Conservation (phyloP, 768 basidiomycete species). For the Lentinula boryana region DNA sequence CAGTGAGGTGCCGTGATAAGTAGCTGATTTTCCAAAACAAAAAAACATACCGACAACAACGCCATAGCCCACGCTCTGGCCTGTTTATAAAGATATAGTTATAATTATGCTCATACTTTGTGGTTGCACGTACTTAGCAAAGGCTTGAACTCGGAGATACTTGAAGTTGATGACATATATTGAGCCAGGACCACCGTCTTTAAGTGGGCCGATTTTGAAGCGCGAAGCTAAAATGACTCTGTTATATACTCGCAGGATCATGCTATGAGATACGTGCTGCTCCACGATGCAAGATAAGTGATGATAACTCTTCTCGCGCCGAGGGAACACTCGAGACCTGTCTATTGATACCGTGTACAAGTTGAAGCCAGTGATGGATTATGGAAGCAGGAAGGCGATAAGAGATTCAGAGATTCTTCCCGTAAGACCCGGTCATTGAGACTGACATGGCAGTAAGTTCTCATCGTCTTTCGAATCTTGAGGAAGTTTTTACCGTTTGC, state of each 20-base stretch:
- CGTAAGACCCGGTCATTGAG: too few species aligned
- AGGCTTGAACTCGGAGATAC: slow-evolving; percentile 31
- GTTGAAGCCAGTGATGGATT: too few species aligned
- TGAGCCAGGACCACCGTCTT: not conserved
- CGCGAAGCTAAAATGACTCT: not conserved
- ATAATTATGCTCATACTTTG: not conserved
- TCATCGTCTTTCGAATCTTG: too few species aligned
- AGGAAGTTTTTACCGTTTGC: too few species aligned
- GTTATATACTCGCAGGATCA: not conserved
- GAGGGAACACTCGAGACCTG: not conserved
- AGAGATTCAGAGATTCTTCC: not conserved
- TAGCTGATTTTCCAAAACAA: not conserved
- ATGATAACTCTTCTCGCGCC: not conserved
- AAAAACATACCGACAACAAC: slow-evolving; percentile 35
- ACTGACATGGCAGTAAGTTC: too few species aligned
- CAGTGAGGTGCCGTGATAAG: not conserved
- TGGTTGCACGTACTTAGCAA: slow-evolving; percentile 23
- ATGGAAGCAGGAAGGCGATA: not conserved
- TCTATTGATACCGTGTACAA: not conserved
- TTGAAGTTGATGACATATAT: not conserved
- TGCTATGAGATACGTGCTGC: not conserved
- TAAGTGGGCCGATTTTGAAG: not conserved
- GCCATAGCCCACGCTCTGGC: slow-evolving; percentile 42
- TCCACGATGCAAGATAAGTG: not conserved
- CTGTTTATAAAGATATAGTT: slow-evolving; percentile 13